Base-by-base conservation (phyloP, 768 basidiomycete genomes). In the Clitopilus hobsonii region DNA sequence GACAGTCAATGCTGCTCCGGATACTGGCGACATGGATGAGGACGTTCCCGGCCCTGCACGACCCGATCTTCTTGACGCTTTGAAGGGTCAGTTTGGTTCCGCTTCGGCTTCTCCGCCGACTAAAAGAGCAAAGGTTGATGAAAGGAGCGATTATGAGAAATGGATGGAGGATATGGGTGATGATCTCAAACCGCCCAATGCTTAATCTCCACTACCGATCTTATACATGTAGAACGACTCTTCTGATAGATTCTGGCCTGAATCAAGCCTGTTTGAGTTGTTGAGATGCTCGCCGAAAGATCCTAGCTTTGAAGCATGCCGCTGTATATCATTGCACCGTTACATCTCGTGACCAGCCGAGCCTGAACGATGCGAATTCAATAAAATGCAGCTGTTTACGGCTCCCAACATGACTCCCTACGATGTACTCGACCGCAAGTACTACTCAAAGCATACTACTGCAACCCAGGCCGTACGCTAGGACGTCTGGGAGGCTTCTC, bases 121-220 rank as follows among this genome's bases (percentile, higher is more conserved):
- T 49, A 60, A 54, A 58, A 71, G 62, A 51, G 47, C 41, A 16
- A 69, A 61, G 38, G 60, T 62, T 14, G 52, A 58, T 18, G 60
- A 67, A 54, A 84, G 80, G 65, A 84, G 84, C 56, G 89, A 90
- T 61, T 91, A 91, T 63, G 81, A 79, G 52, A 89, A 84, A 58
- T 91, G 89, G 69, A 72, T 89, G 38, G 88, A 86, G 54, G 88
- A 88, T 59, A 84, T 90, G 80, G 77, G 79, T 26, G 88, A 89
- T 65, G 78, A 90, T 48, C 64, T 90, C 28, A 73, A 71, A 18
- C 54, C 67, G n/a, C 64, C 64, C 48, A 62, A 63, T 29, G 56
- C 41, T 18, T 45, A 45, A 18, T 10, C 22, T 20, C 4, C n/a
- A 14, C 32, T 3, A 11, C 13, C 32, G 13, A 10, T n/a, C 32